Percentiles rank a stretch among this genome's conserved stretches.
phyloP scores from a whole-genome alignment of 2,329 filamentous ascomycete genomes.

The Trichoderma sp. region DNA sequence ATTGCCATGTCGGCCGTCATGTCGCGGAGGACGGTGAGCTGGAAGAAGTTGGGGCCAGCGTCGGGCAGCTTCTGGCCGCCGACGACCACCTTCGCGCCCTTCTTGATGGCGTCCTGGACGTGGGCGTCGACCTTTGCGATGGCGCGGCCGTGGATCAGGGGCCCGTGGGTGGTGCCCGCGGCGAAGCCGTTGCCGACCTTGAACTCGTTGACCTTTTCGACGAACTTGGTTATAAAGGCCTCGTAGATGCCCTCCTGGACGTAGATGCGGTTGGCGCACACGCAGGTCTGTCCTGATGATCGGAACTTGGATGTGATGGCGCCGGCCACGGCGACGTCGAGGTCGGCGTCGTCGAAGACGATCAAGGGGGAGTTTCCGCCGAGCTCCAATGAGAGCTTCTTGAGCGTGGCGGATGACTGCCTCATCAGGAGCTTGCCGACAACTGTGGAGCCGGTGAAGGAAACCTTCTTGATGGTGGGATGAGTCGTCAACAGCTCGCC shows the following conservation, averaged over 20 bases:
- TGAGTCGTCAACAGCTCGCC: constrained; percentile 71
- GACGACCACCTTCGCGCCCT: constrained; percentile 71
- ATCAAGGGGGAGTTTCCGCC: constrained; percentile 96
- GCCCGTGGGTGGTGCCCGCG: constrained; percentile 70
- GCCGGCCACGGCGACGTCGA: constrained; percentile 78
- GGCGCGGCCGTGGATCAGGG: constrained; percentile 81
- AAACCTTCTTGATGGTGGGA: constrained; percentile 83
- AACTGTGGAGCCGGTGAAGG: constrained; percentile 79
- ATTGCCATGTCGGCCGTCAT: constrained; percentile 85
- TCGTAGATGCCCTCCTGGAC: constrained; percentile 78
- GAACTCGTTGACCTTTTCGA: constrained; percentile 69
- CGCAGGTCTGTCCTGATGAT: constrained; percentile 91
- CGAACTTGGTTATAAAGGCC: constrained; percentile 64
- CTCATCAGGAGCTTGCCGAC: constrained; percentile 80
- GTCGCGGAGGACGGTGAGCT: constrained; percentile 82
- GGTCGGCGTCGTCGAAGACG: constrained; percentile 90
- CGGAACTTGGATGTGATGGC: constrained; percentile 89
- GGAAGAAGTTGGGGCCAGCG: constrained; percentile 81
- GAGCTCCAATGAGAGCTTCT: constrained; percentile 81
- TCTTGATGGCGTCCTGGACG: constrained; percentile 72
- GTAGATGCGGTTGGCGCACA: constrained; percentile 82
- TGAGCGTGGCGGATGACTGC: constrained; percentile 79
- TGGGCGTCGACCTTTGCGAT: constrained; percentile 75
- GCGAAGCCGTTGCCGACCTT: constrained; percentile 73
- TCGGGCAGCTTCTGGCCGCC: constrained; percentile 73